A percentile compares a stretch with the other conserved stretches of the same genome.
These are phyloP conservation scores for Sporothrix pallida DNA, from an alignment of 2,329 filamentous ascomycete genomes.

Conservation along the genomic window DNA sequence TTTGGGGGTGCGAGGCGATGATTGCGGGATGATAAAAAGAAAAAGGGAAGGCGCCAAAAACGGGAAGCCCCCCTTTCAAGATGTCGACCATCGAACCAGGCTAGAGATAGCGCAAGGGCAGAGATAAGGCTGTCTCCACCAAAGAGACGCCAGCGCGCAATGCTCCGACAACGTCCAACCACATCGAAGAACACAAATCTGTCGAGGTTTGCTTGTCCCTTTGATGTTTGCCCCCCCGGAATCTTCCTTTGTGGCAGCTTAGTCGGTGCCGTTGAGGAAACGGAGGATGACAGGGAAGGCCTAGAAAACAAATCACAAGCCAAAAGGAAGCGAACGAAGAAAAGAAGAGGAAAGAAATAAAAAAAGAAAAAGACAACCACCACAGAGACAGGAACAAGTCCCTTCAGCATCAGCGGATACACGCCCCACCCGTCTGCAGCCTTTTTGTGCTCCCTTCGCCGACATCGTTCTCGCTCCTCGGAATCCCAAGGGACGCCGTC, in stretches of 20 bases:
- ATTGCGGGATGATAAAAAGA: constrained; percentile 22
- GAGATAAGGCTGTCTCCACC: constrained; percentile 28
- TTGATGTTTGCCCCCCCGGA: constrained; percentile 9
- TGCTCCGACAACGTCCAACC: constrained; percentile 2
- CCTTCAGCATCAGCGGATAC: background rate
- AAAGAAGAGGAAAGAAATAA: background rate
- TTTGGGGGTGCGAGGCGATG: background rate
- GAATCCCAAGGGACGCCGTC: constrained; percentile 7
- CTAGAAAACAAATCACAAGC: background rate
- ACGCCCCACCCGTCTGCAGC: constrained; percentile 33
- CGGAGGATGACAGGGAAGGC: background rate
- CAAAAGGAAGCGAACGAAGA: background rate
- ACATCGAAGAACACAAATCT: background rate
- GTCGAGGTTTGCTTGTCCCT: background rate
- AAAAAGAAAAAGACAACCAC: background rate
- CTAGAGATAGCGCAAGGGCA: constrained; percentile 25
- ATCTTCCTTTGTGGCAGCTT: constrained; percentile 27
- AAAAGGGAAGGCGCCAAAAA: constrained; percentile 18
- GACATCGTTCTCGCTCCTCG: constrained; percentile 23
- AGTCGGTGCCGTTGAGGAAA: background rate
- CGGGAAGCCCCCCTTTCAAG: background rate
- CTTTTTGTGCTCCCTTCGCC: background rate
- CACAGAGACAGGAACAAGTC: background rate
- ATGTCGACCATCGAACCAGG: background rate
- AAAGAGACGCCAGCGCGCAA: background rate